Conservation (phyloP, 202 grass and related monocot species). For the Hordeum pubiflorum region DNA sequence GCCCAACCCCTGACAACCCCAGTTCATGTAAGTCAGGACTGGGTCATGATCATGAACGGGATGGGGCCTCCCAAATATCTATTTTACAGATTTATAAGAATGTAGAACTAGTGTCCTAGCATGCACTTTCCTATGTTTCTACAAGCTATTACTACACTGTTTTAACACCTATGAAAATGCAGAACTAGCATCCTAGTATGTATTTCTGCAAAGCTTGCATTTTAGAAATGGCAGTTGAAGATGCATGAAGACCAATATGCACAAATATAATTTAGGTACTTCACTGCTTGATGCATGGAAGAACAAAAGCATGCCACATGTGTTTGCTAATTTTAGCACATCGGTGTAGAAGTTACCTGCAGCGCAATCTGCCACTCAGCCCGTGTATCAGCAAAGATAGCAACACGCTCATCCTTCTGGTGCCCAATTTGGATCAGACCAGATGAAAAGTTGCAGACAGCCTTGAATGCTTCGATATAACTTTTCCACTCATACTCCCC, state of each 20-base stretch:
- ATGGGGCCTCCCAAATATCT: neutral
- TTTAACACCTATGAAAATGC: neutral
- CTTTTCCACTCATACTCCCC: conserved; percentile 82
- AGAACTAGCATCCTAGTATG: neutral
- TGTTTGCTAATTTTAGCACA: neutral
- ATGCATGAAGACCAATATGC: neutral
- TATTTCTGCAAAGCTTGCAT: neutral
- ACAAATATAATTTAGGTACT: neutral
- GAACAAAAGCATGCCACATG: neutral
- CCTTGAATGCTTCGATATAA: conserved; percentile 67
- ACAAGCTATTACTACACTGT: neutral
- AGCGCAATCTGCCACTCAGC: conserved; percentile 90
- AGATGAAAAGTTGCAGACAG: conserved; percentile 67
- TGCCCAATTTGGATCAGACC: conserved; percentile 70
- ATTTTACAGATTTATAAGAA: neutral
- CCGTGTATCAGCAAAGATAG: conserved; percentile 86
- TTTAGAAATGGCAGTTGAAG: neutral
- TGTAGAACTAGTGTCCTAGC: neutral
- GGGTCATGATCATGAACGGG: neutral
- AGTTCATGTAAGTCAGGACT: neutral
- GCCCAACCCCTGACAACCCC: neutral
- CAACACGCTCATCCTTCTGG: conserved; percentile 48
- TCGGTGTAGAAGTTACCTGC: conserved; percentile 50
- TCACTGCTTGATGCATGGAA: neutral
- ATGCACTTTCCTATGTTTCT: neutral